These are phyloP conservation scores for Lanzia echinophila DNA, from an alignment of 2,329 filamentous ascomycete genomes.

Conservation along the genomic window DNA sequence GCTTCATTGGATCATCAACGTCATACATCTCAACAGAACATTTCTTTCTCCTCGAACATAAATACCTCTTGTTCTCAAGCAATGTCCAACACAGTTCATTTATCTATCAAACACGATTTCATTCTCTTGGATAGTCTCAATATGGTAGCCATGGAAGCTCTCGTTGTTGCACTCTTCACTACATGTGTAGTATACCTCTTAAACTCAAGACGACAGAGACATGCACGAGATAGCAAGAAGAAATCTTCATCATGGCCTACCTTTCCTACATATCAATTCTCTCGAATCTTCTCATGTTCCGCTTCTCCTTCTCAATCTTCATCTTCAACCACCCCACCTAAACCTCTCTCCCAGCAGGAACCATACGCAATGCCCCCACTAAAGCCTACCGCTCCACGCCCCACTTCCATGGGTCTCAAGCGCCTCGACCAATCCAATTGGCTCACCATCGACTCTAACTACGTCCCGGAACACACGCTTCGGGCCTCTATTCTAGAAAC, in stretches of 20 bases:
- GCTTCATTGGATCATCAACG: not conserved
- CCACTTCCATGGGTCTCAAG: slow-evolving; percentile 42
- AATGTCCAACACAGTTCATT: no score
- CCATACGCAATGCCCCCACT: slow-evolving; percentile 1
- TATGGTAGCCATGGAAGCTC: slow-evolving; percentile 3
- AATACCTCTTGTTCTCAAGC: not conserved
- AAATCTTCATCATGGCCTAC: not conserved
- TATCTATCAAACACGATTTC: not conserved
- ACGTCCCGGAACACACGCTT: slow-evolving; percentile 37
- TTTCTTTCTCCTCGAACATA: not conserved
- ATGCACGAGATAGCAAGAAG: not conserved
- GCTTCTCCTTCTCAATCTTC: not conserved
- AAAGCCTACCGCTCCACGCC: slow-evolving; percentile 11
- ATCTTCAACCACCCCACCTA: not conserved
- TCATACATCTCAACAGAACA: not conserved
- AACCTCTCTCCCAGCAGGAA: not conserved
- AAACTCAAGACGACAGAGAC: not conserved
- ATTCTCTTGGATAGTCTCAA: not conserved
- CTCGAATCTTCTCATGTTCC: not conserved
- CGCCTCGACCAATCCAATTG: slow-evolving; percentile 40
- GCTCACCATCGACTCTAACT: slow-evolving; percentile 42
- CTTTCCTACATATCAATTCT: not conserved
- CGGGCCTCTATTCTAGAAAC: slow-evolving; percentile 36
- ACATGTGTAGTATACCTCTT: slow-evolving; percentile 4
- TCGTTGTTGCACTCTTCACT: not conserved